Percentiles rank a stretch among this genome's conserved stretches.
These are phyloP conservation scores for Coemansia sp. DNA, from an alignment of 192 early-diverging fungal species.

Conservation along the genomic window DNA sequence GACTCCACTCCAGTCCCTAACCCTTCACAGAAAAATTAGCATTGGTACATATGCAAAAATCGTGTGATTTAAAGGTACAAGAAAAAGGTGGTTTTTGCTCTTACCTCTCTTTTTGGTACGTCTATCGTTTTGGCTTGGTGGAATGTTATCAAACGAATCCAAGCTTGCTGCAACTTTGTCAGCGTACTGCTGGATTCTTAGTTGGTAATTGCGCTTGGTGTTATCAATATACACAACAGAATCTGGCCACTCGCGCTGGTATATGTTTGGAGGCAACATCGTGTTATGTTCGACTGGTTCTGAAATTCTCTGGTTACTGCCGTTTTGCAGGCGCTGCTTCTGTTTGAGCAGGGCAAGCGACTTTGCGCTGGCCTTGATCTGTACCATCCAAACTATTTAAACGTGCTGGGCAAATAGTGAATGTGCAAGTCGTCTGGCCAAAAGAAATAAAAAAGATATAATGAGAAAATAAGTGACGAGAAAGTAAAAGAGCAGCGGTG, in stretches of 20 bases:
- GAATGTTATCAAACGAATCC: background rate
- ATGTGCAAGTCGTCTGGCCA: background rate
- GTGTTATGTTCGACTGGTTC: background rate
- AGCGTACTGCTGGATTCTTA: background rate
- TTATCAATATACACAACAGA: conserved; percentile 10
- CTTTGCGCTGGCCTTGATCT: conserved; percentile 16
- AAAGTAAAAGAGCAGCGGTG: too few relatives aligned
- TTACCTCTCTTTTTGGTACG: background rate
- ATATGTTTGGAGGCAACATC: background rate
- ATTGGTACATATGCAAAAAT: background rate
- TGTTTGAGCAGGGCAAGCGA: conserved; percentile 14
- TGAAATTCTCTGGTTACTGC: background rate
- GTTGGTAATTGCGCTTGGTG: background rate
- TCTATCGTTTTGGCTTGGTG: background rate
- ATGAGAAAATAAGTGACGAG: background rate
- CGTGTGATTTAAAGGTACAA: background rate
- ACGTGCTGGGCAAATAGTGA: too few relatives aligned
- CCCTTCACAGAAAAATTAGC: background rate
- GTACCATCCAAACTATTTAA: conserved; percentile 4
- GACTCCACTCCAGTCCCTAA: background rate
- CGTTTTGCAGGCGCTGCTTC: conserved; percentile 8
- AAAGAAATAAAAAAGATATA: background rate
- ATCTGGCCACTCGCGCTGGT: background rate
- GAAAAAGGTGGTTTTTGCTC: background rate
- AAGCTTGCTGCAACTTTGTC: background rate